A percentile compares a stretch with the other conserved stretches of the same genome.
phyloP scores from a whole-genome alignment of 2,329 filamentous ascomycete species.

The Periconia sp. region DNA sequence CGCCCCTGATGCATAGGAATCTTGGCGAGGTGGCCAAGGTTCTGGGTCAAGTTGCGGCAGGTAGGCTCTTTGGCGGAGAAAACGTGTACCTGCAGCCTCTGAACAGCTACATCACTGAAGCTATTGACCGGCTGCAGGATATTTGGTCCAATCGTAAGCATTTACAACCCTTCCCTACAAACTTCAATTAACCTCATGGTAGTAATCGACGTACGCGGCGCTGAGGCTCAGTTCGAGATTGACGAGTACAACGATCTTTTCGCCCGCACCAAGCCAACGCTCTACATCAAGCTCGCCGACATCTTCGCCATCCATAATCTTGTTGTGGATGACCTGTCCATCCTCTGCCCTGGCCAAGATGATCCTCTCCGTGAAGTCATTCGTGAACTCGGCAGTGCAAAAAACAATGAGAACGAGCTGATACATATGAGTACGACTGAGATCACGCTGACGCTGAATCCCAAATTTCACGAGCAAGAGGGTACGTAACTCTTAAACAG shows the following conservation, averaged over 20 bases:
- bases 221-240: conserved; percentile 93
- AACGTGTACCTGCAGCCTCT: conserved; percentile 95
- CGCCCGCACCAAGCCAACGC: conserved; percentile 90
- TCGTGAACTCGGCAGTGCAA: conserved; percentile 91
- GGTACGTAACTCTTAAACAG: conserved; percentile 46
- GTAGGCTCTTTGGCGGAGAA: conserved; percentile 88
- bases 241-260: conserved; percentile 99
- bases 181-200: conserved; percentile 40
- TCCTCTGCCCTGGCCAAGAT: conserved; percentile 79
- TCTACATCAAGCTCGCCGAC: conserved; percentile 99
- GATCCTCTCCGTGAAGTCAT: conserved; percentile 91
- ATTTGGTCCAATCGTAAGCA: conserved; percentile 71
- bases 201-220: conserved; percentile 84
- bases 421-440: conserved; percentile 84
- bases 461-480: conserved; percentile 86
- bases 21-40: conserved; percentile 90
- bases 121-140: conserved; percentile 76
- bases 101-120: conserved; percentile 88
- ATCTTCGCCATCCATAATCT: conserved; percentile 96
- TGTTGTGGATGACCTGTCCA: conserved; percentile 77
- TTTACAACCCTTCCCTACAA: neutral
- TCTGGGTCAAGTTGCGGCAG: conserved; percentile 84
- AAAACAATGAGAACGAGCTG: conserved; percentile 95
- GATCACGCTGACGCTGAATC: conserved; percentile 88
- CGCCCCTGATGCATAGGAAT: conserved; percentile 92